Percentiles rank a stretch among this genome's conserved stretches.
Evolutionary conservation across 805 yeast genomes (phyloP).

Genomic region (Torulaspora microellipsoides): DNA sequence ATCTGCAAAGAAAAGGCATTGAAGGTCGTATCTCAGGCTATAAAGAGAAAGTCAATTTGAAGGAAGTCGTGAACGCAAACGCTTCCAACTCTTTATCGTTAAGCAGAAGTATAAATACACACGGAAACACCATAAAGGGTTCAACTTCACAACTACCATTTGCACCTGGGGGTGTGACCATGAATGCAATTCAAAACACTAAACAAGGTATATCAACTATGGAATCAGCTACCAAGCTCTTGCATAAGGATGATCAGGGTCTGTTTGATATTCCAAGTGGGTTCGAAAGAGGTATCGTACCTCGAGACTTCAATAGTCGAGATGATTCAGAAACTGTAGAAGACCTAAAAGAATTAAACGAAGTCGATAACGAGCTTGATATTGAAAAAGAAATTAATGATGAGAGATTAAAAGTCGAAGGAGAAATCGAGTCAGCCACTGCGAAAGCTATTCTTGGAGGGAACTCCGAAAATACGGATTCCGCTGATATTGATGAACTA

Average conservation of each 20-base stretch:
- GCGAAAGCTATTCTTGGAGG: conserved; percentile 11
- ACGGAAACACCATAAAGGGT: conserved; percentile 62
- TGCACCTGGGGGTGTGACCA: conserved; percentile 80
- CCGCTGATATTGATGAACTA: conserved; percentile 38
- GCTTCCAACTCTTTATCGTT: conserved; percentile 70
- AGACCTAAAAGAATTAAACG: conserved; percentile 26
- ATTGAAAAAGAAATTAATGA: conserved; percentile 43
- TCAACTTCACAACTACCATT: conserved; percentile 76
- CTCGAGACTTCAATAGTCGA: conserved; percentile 9
- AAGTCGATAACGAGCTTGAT: conserved; percentile 34
- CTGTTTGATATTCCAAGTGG: conserved; percentile 83
- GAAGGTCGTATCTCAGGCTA: conserved; percentile 61
- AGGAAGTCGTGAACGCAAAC: conserved; percentile 43
- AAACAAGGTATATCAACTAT: conserved; percentile 21
- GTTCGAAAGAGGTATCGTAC: conserved; percentile 62
- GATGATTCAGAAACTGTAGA: conserved; percentile 18
- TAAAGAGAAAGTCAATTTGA: conserved; percentile 55
- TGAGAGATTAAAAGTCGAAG: conserved; percentile 18
- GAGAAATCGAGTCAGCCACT: conserved; percentile 14
- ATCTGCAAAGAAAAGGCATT: conserved; percentile 72
- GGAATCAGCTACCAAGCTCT: conserved; percentile 27
- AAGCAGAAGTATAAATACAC: conserved; percentile 60
- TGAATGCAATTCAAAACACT: conserved; percentile 23
- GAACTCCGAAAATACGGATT: conserved; percentile 14
- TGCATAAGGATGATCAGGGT: conserved; percentile 71